Evolutionary conservation across 257 asterid genomes (phyloP).

Genomic region (Eustoma russellianum): DNA sequence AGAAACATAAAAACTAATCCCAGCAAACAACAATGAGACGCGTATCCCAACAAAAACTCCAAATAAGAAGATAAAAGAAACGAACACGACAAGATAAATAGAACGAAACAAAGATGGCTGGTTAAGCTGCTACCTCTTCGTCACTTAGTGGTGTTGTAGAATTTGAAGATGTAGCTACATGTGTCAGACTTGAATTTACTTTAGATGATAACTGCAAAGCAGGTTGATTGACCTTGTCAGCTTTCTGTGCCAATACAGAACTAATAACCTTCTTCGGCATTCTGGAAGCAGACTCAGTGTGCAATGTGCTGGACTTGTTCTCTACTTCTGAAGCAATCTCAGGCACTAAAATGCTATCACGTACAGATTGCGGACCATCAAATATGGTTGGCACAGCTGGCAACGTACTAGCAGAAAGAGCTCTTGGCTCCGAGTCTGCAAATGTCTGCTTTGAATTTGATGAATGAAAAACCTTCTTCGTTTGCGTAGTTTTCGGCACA

Average conservation of each 20-base stretch:
- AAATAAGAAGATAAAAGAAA: too few relatives aligned
- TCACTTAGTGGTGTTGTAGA: constrained; percentile 72
- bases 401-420: constrained; percentile 32
- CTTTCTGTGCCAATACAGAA: constrained; percentile 38
- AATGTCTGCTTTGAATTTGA: constrained; percentile 42
- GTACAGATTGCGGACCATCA: constrained; percentile 30
- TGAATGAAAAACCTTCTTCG: constrained; percentile 38
- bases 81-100: too few relatives aligned
- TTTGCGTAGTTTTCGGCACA: constrained; percentile 34
- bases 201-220: constrained; percentile 44
- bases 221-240: constrained; percentile 53
- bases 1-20: background rate
- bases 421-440: constrained; percentile 47
- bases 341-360: constrained; percentile 30
- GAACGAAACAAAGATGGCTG: background rate
- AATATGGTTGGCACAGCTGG: constrained; percentile 26
- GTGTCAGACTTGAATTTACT: constrained; percentile 40
- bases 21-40: background rate
- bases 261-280: constrained; percentile 38
- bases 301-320: constrained; percentile 38
- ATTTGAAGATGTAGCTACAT: constrained; percentile 49
- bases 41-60: background rate
- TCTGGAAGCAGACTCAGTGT: constrained; percentile 34
- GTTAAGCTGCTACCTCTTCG: constrained; percentile 63
- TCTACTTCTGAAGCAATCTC: constrained; percentile 36